phyloP scores from a whole-genome alignment of 371 early-diverging fungal genomes.

The Zychaea mexicana region DNA sequence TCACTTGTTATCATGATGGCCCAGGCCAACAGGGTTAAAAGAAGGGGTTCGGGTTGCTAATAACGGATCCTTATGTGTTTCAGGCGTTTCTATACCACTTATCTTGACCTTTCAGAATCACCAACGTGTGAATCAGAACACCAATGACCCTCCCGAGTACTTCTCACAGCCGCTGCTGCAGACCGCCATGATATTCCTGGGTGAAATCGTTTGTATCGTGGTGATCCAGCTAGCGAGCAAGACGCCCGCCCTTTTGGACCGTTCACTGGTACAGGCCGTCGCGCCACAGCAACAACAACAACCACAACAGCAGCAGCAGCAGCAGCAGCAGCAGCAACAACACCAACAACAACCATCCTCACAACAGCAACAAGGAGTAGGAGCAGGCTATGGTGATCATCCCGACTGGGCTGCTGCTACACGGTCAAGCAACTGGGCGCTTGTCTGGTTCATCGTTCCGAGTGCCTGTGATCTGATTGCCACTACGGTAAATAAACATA shows the following conservation, averaged over 20 bases:
- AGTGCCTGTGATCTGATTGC: slow-evolving; percentile 49
- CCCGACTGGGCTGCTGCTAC: slow-evolving; percentile 22
- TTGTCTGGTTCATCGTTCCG: slow-evolving; percentile 41
- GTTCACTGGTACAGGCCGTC: slow-evolving; percentile 36
- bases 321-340: slow-evolving; percentile 1
- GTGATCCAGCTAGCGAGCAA: slow-evolving; percentile 42
- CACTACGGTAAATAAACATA: slow-evolving; percentile 33
- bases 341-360: neutral
- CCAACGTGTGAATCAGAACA: slow-evolving; percentile 27
- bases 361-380: slow-evolving; percentile 8
- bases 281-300: slow-evolving; percentile 27
- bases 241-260: slow-evolving; percentile 31
- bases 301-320: neutral
- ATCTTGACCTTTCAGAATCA: slow-evolving; percentile 46
- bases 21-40: neutral
- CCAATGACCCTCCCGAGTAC: slow-evolving; percentile 19
- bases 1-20: neutral
- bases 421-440: slow-evolving; percentile 33
- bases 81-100: slow-evolving; percentile 48
- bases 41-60: too few species aligned
- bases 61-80: slow-evolving; percentile 5
- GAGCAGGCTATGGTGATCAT: slow-evolving; percentile 15
- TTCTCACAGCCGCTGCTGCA: slow-evolving; percentile 47
- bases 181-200: slow-evolving; percentile 49
- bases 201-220: slow-evolving; percentile 46